These are phyloP conservation scores for Sporobolomyces phaffii DNA, from an alignment of 768 basidiomycete genomes.

Conservation along the genomic window DNA sequence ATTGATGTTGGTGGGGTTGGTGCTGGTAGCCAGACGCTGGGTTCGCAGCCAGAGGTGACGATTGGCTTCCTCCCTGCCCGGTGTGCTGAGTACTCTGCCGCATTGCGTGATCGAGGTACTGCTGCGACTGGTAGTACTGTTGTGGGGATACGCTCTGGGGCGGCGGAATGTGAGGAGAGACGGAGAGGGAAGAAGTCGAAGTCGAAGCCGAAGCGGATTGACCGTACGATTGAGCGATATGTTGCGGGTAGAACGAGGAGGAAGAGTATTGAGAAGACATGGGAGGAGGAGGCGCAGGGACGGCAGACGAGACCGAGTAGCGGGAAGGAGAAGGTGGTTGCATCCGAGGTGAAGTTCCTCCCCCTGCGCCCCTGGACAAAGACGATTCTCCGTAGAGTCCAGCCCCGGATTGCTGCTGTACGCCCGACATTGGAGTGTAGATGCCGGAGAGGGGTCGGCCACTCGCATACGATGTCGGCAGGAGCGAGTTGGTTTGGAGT, in stretches of 20 bases:
- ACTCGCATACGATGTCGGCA: slow-evolving; percentile 12
- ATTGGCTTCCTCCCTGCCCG: not conserved
- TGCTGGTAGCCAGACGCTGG: not conserved
- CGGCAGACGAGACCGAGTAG: slow-evolving; percentile 22
- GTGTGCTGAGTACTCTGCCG: not conserved
- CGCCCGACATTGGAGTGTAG: slow-evolving; percentile 12
- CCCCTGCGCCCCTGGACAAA: too few species aligned
- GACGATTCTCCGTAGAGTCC: not conserved
- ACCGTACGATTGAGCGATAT: slow-evolving; percentile 24
- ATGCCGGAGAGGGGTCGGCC: not conserved
- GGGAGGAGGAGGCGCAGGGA: not conserved
- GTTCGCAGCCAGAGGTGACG: not conserved
- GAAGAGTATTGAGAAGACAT: not conserved
- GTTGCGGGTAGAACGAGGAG: slow-evolving; percentile 31
- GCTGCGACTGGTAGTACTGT: slow-evolving; percentile 31
- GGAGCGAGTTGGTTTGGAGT: slow-evolving; percentile 1
- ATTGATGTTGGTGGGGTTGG: not conserved
- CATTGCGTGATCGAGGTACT: slow-evolving; percentile 10
- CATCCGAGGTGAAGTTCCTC: not conserved
- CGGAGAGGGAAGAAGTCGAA: not conserved
- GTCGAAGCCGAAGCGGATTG: not conserved
- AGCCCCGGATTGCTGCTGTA: not conserved
- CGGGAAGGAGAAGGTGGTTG: not conserved
- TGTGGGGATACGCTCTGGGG: slow-evolving; percentile 12
- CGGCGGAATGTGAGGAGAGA: not conserved